Evolutionary conservation across 2,329 filamentous ascomycete genomes (phyloP).

Genomic region (Chrysosporium keratinophilum): DNA sequence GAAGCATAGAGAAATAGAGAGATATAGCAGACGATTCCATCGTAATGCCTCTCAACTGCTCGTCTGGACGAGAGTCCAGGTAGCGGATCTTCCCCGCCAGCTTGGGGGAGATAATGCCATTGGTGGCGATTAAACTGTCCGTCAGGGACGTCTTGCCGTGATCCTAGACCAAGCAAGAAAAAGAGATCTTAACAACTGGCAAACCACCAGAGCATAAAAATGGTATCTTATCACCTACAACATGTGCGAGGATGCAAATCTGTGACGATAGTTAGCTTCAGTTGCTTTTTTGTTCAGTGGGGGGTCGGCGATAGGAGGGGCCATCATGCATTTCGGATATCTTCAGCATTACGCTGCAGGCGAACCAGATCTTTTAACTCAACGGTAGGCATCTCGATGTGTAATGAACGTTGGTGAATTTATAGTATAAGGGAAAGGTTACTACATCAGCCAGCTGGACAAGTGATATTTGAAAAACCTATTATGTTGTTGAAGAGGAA

Average conservation of each 20-base stretch:
- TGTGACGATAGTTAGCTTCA: conserved; percentile 35
- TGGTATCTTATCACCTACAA: conserved; percentile 44
- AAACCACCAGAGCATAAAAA: not conserved
- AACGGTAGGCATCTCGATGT: conserved; percentile 71
- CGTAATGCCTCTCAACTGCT: conserved; percentile 93
- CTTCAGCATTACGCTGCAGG: conserved; percentile 76
- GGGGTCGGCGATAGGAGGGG: conserved; percentile 23
- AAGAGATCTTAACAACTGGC: conserved; percentile 11
- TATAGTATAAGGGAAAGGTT: no score
- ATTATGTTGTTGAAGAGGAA: no score
- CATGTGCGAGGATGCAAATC: conserved; percentile 94
- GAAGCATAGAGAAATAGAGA: conserved; percentile 83
- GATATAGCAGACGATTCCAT: conserved; percentile 99
- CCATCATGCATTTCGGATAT: conserved; percentile 75
- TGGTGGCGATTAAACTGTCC: conserved; percentile 91
- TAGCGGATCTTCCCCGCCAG: conserved; percentile 96
- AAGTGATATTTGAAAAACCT: no score
- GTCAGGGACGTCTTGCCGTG: conserved; percentile 97
- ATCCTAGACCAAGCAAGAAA: conserved; percentile 45
- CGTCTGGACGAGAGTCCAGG: conserved; percentile 88
- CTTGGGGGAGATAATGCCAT: conserved; percentile 98
- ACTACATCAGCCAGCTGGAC: no score
- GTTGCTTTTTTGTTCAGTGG: conserved; percentile 20
- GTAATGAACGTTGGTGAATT: no score
- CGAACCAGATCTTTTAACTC: conserved; percentile 79